Base-by-base conservation (phyloP, 164 flowering plant genomes). In the Magnolia officinalis region DNA sequence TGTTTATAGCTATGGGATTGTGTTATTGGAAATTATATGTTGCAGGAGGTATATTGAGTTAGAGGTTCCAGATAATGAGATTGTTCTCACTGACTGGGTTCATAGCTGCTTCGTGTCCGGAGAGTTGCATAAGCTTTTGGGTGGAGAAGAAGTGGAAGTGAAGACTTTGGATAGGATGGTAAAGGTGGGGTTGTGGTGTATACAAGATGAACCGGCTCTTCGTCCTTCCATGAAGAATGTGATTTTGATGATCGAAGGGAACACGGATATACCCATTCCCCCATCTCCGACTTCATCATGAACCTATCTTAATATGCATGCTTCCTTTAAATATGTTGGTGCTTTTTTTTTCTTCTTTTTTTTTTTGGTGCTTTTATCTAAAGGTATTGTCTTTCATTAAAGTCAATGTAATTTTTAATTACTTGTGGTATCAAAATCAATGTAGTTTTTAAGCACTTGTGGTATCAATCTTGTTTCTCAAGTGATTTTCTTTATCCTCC, bases 221-320 rank as follows among this genome's bases (percentile, higher is more conserved):
- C 80, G 85, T 37, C 89, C 87, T 50, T 67, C 84, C 19, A 84
- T 85, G 85, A 87, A 80, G 79, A 74, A 50, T 13, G 87, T 84
- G 29, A 67, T 84, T 18, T 23, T 82, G 51, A 85, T 85, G 87
- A 63, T 87, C 72, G 87, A 86, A 78, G 88, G 88, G 37, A 82
- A 51, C 16, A 59, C 66, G 5, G 79, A 78, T 6, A 66, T 81
- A 37, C 64, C 81, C 0, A 14, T 26, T 75, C 86, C 84, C 74
- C 85, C 83, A 11, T 29, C 51, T 68, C 2, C 14, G 0, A 5
- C 11, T 68, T 4, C 50, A 4, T 68, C 50, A 55, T 5, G 45
- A 37, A 37, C 45, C 0, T 37, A 3, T 37, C 45, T 37, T 37
- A 37, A 37, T 37, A 37, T 37, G 45, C 6, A 37, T 37, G 45